These are phyloP conservation scores for Hyaloperonospora brassicae DNA, from an alignment of 352 stramenopile genomes.

Conservation along the genomic window DNA sequence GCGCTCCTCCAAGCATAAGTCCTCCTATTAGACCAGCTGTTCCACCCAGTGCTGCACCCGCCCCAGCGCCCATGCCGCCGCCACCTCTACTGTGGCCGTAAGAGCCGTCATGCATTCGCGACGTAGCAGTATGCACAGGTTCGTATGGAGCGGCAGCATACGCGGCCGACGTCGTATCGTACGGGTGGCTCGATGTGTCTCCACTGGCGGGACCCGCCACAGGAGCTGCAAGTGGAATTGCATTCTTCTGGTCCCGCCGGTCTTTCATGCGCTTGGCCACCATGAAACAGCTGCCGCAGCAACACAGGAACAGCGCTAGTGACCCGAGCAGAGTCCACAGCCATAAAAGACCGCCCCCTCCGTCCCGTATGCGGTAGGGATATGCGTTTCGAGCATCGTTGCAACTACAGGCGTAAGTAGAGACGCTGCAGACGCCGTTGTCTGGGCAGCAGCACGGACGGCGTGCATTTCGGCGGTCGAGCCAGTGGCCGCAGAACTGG, in stretches of 20 bases:
- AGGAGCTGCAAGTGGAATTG: conserved; percentile 18
- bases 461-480: conserved; percentile 34
- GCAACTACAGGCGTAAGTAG: conserved; percentile 48
- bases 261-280: conserved; percentile 10
- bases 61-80: conserved; percentile 38
- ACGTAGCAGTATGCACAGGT: conserved; percentile 14
- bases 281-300: conserved; percentile 23
- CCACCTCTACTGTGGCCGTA: conserved; percentile 15
- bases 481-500: conserved; percentile 50
- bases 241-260: conserved; percentile 5
- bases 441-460: conserved; percentile 43
- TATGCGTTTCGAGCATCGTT: conserved; percentile 3
- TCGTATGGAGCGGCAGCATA: conserved; percentile 12
- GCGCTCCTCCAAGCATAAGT: conserved; percentile 28
- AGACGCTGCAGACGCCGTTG: conserved; percentile 33
- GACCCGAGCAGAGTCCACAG: conserved; percentile 40
- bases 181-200: conserved; percentile 4
- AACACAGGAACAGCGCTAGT: conserved; percentile 22
- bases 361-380: conserved; percentile 5
- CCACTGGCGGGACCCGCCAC: conserved; percentile 7
- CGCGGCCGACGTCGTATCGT: conserved; percentile 6
- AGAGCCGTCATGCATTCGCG: conserved; percentile 17
- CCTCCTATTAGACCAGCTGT: conserved; percentile 41
- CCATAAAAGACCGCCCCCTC: conserved; percentile 23
- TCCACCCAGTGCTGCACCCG: conserved; percentile 38